Conservation (phyloP, 2,329 filamentous ascomycete species). For the Cytospora mali region DNA sequence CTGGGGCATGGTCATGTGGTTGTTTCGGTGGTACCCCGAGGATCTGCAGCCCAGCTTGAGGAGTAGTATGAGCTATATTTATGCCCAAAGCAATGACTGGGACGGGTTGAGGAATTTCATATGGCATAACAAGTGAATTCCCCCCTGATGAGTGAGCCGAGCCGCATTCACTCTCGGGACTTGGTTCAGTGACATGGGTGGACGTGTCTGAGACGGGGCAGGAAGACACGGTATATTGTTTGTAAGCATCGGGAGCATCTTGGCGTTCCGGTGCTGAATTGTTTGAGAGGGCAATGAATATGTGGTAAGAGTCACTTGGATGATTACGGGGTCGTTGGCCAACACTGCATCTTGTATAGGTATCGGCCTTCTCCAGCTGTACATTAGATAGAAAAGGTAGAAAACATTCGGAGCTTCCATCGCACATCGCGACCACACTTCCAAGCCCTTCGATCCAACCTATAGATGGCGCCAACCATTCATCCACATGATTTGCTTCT, state of each 20-base stretch:
- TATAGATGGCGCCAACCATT: constrained; percentile 62
- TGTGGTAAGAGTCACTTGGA: background rate
- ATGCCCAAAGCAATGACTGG: constrained; percentile 86
- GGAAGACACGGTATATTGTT: background rate
- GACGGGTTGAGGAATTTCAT: constrained; percentile 82
- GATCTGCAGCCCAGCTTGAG: constrained; percentile 88
- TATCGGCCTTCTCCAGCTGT: background rate
- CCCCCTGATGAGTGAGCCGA: background rate
- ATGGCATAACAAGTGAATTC: constrained; percentile 74
- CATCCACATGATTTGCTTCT: constrained; percentile 61
- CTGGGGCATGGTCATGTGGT: constrained; percentile 94
- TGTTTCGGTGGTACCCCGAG: constrained; percentile 91
- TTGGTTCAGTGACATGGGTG: background rate
- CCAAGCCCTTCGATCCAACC: background rate
- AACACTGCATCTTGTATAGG: background rate
- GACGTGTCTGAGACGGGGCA: background rate
- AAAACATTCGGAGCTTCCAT: background rate
- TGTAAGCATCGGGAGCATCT: constrained; percentile 2
- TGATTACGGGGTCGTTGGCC: background rate
- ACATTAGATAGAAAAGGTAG: background rate
- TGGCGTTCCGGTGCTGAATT: background rate
- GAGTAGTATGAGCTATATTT: constrained; percentile 98
- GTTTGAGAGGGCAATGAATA: background rate
- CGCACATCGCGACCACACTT: background rate
- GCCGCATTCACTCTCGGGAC: background rate